phyloP scores from a whole-genome alignment of 148 eudicot genomes.

The Selenicereus undatus region DNA sequence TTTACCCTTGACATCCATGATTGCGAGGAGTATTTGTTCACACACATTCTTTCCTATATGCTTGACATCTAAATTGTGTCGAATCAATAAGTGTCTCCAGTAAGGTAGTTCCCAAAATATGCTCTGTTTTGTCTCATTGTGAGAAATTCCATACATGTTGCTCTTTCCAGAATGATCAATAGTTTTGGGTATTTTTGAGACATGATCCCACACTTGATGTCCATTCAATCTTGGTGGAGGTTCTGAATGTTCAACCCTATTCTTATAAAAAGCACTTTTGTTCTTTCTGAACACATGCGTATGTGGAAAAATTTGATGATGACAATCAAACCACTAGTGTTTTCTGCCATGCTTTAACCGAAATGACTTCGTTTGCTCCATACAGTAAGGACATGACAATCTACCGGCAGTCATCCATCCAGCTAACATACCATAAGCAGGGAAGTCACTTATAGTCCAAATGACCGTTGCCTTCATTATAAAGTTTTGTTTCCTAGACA shows the following conservation, averaged over 20 bases:
- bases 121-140: too few species aligned
- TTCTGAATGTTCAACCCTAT: neutral
- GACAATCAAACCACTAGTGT: neutral
- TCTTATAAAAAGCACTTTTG: neutral
- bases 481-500: neutral
- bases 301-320: neutral
- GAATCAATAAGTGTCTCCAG: neutral
- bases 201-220: neutral
- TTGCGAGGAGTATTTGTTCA: too few species aligned
- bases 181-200: neutral
- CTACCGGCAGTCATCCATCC: neutral
- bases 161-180: neutral
- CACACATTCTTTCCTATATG: too few species aligned
- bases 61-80: neutral
- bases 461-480: neutral
- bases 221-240: neutral
- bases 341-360: neutral
- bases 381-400: neutral
- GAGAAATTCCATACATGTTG: too few species aligned
- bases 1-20: too few species aligned
- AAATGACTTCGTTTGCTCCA: neutral
- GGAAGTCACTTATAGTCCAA: constrained; percentile 2
- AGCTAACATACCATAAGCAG: neutral
- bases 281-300: neutral
- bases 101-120: too few species aligned